Evolutionary conservation across 306 rosid species (phyloP), one percentile per base, ranked within the genome.

Genomic region (Ziziphus jujuba): DNA sequence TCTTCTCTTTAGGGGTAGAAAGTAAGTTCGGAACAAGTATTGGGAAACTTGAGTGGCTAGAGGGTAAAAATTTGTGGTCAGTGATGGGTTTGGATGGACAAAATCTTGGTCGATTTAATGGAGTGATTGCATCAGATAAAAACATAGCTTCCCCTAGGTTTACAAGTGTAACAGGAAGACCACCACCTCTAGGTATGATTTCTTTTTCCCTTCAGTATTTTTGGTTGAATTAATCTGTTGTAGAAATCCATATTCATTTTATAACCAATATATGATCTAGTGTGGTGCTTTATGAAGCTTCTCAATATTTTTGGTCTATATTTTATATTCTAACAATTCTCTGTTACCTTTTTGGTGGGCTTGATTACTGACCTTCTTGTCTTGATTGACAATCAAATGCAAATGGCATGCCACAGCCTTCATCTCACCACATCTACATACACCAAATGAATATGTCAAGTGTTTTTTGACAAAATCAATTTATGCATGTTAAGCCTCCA

Each of bases 111-210:
- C 91, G 67, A 9, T 93, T 88, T 74, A 83, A 81, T 77, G 97
- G 91, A 21, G 80, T 93, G 59, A 87, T 93, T 64, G 91, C 91
- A 60, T 83, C 98, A 51, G 98, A 90, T 77, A 93, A 90, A 79
- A 93, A 73, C 66, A 71, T 90, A 64, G 86, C 77, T 67, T 93
- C 89, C 53, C 84, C 89, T n/a, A 76, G 91, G 77, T 50, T 80
- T 66, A 49, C 89, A 19, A 76, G 73, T 67, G 92, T 81, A 49
- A 76, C 93, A 17, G 95, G 96, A 67, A 68, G 85, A 65, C 63
- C 63, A 56, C 88, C 89, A 15, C 91, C 93, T 56, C 91, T 93
- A 36, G 97, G 98, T 90, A 93, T 62, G 69, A 76, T 58, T 48
- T 24, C 38, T 24, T 25, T 65, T 57, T 48, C 47, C 77, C 67